phyloP scores from a whole-genome alignment of 2,329 filamentous ascomycete species.

The Scopulariopsis brevicaulis region DNA sequence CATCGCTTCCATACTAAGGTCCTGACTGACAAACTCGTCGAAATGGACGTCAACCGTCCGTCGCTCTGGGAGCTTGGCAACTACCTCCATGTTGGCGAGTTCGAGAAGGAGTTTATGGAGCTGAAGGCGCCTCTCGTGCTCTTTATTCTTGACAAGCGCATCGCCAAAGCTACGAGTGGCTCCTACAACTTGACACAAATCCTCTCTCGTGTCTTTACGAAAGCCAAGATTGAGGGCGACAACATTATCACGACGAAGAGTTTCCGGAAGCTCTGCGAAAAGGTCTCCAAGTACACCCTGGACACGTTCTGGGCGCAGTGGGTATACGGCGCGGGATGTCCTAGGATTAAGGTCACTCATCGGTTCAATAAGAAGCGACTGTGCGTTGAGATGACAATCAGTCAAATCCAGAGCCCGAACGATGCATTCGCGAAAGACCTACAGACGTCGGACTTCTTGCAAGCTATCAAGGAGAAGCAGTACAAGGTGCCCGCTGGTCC shows the following conservation, averaged over 20 bases:
- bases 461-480: slow-evolving; percentile 71
- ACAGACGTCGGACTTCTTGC: slow-evolving; percentile 64
- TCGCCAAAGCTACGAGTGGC: slow-evolving; percentile 73
- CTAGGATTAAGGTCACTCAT: slow-evolving; percentile 74
- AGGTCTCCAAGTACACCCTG: slow-evolving; percentile 73
- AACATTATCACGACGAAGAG: slow-evolving; percentile 63
- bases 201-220: slow-evolving; percentile 74
- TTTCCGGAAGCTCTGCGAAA: slow-evolving; percentile 79
- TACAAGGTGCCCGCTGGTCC: slow-evolving; percentile 57
- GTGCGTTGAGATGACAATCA: slow-evolving; percentile 83
- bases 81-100: slow-evolving; percentile 66
- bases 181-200: slow-evolving; percentile 76
- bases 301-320: slow-evolving; percentile 92
- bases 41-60: slow-evolving; percentile 71
- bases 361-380: slow-evolving; percentile 97
- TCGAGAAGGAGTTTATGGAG: slow-evolving; percentile 82
- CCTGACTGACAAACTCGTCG: slow-evolving; percentile 69
- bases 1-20: slow-evolving; percentile 84
- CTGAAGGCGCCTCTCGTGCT: slow-evolving; percentile 85
- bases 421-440: slow-evolving; percentile 19
- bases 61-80: slow-evolving; percentile 73
- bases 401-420: slow-evolving; percentile 49
- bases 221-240: slow-evolving; percentile 65
- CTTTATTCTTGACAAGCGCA: slow-evolving; percentile 83
- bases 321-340: slow-evolving; percentile 81